Evolutionary conservation across 345 rosid genomes (phyloP).

Genomic region (Populus deltoides): DNA sequence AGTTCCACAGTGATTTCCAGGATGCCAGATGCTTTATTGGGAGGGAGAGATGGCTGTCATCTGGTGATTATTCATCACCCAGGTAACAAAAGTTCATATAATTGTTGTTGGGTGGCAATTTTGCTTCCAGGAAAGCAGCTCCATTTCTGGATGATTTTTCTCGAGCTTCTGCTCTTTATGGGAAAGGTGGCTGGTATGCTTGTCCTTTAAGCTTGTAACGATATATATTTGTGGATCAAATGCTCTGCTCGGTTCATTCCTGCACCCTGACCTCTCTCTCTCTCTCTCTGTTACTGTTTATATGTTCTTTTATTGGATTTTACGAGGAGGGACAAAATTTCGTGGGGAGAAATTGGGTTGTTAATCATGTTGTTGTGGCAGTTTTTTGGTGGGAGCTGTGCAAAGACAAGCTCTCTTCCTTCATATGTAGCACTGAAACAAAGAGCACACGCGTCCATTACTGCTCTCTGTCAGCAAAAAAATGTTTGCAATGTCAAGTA

Average conservation of each 20-base stretch:
- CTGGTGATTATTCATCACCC: conserved; percentile 9
- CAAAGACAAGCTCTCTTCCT: neutral
- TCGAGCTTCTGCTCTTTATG: conserved; percentile 7
- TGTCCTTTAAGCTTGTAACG: conserved; percentile 2
- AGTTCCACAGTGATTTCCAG: conserved; percentile 4
- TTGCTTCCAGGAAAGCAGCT: conserved; percentile 2
- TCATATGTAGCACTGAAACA: neutral
- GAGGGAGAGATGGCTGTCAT: conserved; percentile 1
- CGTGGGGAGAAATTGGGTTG: neutral
- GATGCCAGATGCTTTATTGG: neutral
- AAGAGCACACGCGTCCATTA: neutral
- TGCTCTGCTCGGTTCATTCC: neutral
- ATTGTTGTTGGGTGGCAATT: neutral
- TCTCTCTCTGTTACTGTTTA: neutral
- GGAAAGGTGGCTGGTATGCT: conserved; percentile 8
- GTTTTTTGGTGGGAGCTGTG: neutral
- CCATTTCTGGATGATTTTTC: conserved; percentile 5
- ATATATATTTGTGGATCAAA: neutral
- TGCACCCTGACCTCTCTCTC: neutral
- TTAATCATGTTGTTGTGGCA: neutral
- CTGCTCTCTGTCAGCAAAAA: neutral
- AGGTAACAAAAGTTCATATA: neutral
- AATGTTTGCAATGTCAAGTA: neutral
- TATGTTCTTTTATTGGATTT: conserved; percentile 1
- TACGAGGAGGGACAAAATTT: neutral